Evolutionary conservation across 176 grass and related monocot genomes (phyloP).

Genomic region (Alopecurus myosuroides): DNA sequence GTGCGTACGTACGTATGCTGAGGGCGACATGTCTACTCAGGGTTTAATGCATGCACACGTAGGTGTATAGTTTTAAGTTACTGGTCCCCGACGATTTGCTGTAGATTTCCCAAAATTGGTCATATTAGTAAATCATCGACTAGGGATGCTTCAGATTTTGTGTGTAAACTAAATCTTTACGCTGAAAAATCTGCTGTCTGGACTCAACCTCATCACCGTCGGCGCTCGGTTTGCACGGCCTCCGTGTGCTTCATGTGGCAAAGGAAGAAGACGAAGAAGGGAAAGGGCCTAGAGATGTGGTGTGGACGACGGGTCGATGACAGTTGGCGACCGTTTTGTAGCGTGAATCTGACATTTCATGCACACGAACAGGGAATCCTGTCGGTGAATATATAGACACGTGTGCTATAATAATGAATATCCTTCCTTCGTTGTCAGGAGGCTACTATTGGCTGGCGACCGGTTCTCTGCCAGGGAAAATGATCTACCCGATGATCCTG

Average conservation of each 20-base stretch:
- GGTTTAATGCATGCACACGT: constrained; percentile 23
- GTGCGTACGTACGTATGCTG: not conserved
- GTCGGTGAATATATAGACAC: constrained; percentile 34
- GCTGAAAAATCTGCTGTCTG: too few relatives aligned
- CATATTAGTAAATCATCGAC: not conserved
- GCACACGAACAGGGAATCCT: not conserved
- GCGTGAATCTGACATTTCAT: constrained; percentile 2
- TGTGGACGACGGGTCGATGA: not conserved
- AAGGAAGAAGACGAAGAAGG: too few relatives aligned
- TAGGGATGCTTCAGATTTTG: too few relatives aligned
- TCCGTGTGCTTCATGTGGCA: too few relatives aligned
- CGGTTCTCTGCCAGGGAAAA: constrained; percentile 37
- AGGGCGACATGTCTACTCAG: not conserved
- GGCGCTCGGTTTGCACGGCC: too few relatives aligned
- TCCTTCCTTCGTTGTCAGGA: not conserved
- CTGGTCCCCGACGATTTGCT: not conserved
- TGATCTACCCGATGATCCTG: constrained; percentile 5
- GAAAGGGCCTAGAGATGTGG: not conserved
- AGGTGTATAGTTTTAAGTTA: not conserved
- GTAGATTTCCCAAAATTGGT: not conserved
- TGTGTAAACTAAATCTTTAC: too few relatives aligned
- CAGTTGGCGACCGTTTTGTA: not conserved
- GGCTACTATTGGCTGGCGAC: constrained; percentile 9
- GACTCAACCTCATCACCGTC: too few relatives aligned
- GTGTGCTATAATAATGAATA: not conserved